phyloP scores from a whole-genome alignment of 345 rosid species.

The Microthlaspi erraticum region DNA sequence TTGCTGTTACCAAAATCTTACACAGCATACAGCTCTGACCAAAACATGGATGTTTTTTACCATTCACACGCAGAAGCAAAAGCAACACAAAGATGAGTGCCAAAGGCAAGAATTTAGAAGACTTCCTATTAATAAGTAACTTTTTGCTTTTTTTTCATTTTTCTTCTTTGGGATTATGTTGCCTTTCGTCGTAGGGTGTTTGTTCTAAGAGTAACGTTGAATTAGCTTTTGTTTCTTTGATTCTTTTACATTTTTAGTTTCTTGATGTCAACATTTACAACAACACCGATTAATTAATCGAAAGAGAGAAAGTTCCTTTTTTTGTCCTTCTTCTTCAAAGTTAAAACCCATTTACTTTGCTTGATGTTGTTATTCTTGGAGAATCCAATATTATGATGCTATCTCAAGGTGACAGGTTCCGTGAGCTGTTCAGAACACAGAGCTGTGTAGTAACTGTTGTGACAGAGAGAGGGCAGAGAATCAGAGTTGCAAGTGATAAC shows the following conservation, averaged over 20 bases:
- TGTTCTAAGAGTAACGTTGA: constrained; percentile 16
- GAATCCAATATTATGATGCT: neutral
- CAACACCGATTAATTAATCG: constrained; percentile 28
- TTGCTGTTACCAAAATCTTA: constrained; percentile 38
- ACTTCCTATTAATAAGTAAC: constrained; percentile 29
- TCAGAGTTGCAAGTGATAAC: constrained; percentile 35
- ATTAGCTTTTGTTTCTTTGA: constrained; percentile 28
- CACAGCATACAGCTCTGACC: constrained; percentile 28
- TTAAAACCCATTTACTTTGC: neutral
- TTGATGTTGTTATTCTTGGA: neutral
- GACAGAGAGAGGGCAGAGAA: constrained; percentile 37
- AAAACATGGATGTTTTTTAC: constrained; percentile 20
- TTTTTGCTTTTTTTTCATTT: neutral
- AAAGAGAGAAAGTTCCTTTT: constrained; percentile 16
- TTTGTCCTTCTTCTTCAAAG: neutral
- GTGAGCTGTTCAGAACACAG: constrained; percentile 7
- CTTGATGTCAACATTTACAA: constrained; percentile 34
- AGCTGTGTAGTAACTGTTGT: constrained; percentile 33
- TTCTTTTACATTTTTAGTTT: constrained; percentile 38
- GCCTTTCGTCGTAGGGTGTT: constrained; percentile 24
- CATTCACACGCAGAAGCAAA: constrained; percentile 31
- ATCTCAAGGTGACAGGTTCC: constrained; percentile 16
- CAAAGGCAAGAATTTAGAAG: constrained; percentile 34
- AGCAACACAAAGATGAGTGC: constrained; percentile 34
- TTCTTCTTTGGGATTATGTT: constrained; percentile 18